Base-by-base conservation (phyloP, 805 yeast genomes). In the Cyberlindnera euphorbiiphila region DNA sequence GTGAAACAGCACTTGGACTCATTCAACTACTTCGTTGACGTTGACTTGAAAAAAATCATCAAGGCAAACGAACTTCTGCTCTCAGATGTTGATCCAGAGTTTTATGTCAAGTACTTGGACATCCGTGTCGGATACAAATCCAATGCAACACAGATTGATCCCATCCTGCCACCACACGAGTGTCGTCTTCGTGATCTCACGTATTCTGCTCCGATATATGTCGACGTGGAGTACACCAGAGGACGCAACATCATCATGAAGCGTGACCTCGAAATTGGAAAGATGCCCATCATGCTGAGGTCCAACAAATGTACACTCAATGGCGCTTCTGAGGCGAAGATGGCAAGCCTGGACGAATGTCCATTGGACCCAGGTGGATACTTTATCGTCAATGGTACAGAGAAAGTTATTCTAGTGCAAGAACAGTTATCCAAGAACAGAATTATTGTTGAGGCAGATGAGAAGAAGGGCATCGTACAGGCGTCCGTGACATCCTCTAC, bases 341-440 rank as follows among this genome's bases (percentile, higher is more conserved):
- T 93, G 98, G 97, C 98, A 0, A 66, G 66, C 18, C 69, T 85
- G 49, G 81, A 85, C 51, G 98, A 93, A 63, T 93, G 98, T 62
- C 98, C 98, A 0, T 69, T 93, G 34, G 98, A 93, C 64, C 98
- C 98, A 6, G 98, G 98, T 65, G 98, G 98, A 54, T 93, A 93
- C 58, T 93, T 93, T 56, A 85, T 91, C 56, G 97, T 91, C 34
- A 91, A 91, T 58, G 98, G 98, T 60, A 93, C 98, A 0, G 98
- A 93, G 54, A 93, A 93, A 60, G 98, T 93, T 30, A 93, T 93
- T 46, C 72, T 93, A 50, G 94, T 93, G 29, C 98, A 93, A 63
- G 98, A 93, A 63, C 98, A 93, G 69, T 71, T 93, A 59, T 82
- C 95, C 34, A 93, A 93, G 65, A 93, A 93, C 64, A 85, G 98